Conservation (phyloP, 768 basidiomycete genomes). For the Leccinum disarticulatum region DNA sequence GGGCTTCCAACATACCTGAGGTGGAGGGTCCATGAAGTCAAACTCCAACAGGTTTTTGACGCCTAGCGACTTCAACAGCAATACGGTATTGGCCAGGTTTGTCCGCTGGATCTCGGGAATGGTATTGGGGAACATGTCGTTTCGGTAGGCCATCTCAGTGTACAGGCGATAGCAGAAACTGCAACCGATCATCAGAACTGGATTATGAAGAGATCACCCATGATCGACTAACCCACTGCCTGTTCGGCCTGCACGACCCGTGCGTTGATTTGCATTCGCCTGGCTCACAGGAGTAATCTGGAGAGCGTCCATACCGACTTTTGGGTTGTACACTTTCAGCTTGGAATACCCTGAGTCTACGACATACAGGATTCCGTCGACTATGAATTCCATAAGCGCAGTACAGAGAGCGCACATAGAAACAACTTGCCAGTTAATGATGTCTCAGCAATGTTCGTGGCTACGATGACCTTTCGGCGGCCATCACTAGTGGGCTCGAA, state of each 20-base stretch:
- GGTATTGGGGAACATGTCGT: constrained; percentile 93
- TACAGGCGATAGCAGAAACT: constrained; percentile 96
- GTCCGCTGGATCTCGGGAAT: constrained; percentile 99
- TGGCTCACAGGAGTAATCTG: constrained; percentile 99
- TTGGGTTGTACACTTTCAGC: constrained; percentile 97
- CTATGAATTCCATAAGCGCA: constrained; percentile 38
- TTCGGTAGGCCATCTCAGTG: constrained; percentile 95
- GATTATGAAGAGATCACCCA: not conserved
- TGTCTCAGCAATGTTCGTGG: constrained; percentile 98
- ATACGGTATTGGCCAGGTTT: constrained; percentile 94
- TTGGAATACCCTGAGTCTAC: constrained; percentile 97
- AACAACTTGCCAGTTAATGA: constrained; percentile 77
- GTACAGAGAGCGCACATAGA: not conserved
- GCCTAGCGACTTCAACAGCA: constrained; percentile 91
- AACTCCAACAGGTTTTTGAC: constrained; percentile 98
- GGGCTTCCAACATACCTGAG: constrained; percentile 59
- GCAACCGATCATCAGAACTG: constrained; percentile 5
- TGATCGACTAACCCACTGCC: constrained; percentile 75
- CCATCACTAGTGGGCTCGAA: constrained; percentile 95
- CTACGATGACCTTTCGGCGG: constrained; percentile 94
- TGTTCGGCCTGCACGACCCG: constrained; percentile 94
- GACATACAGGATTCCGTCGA: constrained; percentile 96
- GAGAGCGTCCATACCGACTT: constrained; percentile 98
- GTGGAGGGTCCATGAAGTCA: constrained; percentile 99
- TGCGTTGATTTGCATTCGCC: constrained; percentile 95